Percentiles rank a stretch among this genome's conserved stretches.
Conservation (phyloP, 306 rosid species). For the Sphenostylis stenocarpa region DNA sequence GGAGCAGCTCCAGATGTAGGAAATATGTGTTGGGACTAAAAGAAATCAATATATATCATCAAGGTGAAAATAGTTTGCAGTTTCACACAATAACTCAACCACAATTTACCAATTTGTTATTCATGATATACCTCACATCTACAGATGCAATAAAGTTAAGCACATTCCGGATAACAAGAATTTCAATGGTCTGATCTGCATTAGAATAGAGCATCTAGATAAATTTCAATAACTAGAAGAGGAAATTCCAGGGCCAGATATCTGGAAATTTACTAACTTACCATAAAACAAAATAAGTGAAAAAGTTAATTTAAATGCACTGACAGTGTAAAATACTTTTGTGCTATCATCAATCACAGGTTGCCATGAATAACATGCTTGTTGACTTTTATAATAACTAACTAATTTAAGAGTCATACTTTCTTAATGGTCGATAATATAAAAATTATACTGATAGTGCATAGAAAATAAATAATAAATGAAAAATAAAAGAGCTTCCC, state of each 20-base stretch:
- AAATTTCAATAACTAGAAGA: neutral
- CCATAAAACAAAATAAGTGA: neutral
- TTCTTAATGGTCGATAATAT: neutral
- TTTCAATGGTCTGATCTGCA: slow-evolving; percentile 68
- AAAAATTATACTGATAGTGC: neutral
- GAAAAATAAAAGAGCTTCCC: neutral
- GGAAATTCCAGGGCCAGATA: neutral
- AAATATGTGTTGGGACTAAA: slow-evolving; percentile 52
- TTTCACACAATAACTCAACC: neutral
- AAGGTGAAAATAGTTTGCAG: slow-evolving; percentile 23
- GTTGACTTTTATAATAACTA: neutral
- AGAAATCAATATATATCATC: slow-evolving; percentile 23
- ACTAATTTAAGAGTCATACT: neutral
- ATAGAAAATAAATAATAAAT: neutral
- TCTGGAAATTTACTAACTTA: neutral
- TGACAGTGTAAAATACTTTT: neutral
- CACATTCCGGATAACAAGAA: slow-evolving; percentile 56
- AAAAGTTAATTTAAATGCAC: neutral
- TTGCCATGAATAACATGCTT: neutral
- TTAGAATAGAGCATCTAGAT: slow-evolving; percentile 7
- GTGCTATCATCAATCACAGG: neutral
- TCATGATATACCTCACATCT: slow-evolving; percentile 64
- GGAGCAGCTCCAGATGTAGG: slow-evolving; percentile 73
- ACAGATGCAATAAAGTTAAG: slow-evolving; percentile 63
- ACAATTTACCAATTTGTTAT: slow-evolving; percentile 11